Base-by-base conservation (phyloP, 176 grass and related monocot species). In the Aegilops tauschii region DNA sequence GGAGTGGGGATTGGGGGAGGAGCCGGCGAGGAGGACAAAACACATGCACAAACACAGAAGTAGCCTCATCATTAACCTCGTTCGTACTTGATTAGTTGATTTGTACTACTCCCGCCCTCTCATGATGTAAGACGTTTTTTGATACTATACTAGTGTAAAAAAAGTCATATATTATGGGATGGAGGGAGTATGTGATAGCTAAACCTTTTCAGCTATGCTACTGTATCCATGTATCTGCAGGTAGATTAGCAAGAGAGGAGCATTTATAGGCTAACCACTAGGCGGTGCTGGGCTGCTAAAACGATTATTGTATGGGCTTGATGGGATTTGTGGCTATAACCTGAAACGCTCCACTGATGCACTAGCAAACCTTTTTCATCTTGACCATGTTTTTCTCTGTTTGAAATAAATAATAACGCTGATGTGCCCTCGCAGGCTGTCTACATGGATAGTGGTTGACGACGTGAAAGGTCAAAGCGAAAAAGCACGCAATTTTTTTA, bases 21-120 rank as follows among this genome's bases (percentile, higher is more conserved):
- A 73, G 65, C 70, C 64, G 65, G 54, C 5, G 61, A 68, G 0
- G 42, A 75, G 23, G 39, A 50, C 0, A 50, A 50, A 0, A 37
- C 9, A 79, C 28, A 88, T 40, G 64, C 52, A 84, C 31, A 83
- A 13, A 12, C 75, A 84, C 31, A 80, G 8, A 31, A 80, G 37
- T 5, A 58, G 82, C 82, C 71, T 84, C 87, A 74, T 89, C 28
- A 0, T 31, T 69, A 23, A 64, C 2, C 61, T 65, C 61, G 78
- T 35, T 65, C 39, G 3, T 12, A 17, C 67, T 73, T 63, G 35
- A 62, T 34, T 32, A 31, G 49, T 25, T 59, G 20, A 17, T 80
- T 45, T 25, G 23, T 25, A 25, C 23, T 25, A 25, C 23, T 25
- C 23, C 23, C 23, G 23, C 23, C 23, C 0, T 25, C 23, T 25